phyloP scores from a whole-genome alignment of 2,329 filamentous ascomycete species.

The Botrytis porri region DNA sequence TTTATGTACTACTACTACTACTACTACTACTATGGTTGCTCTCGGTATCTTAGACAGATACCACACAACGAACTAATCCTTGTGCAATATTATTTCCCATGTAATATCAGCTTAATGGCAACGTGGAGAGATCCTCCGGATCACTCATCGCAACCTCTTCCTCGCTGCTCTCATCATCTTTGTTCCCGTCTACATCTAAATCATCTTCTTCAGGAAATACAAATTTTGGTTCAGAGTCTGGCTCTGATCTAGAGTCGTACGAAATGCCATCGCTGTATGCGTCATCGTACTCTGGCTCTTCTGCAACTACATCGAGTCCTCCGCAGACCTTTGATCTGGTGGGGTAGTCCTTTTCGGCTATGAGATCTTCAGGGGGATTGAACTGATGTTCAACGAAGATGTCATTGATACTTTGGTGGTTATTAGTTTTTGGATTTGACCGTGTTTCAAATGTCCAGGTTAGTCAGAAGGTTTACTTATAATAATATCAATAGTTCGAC shows the following conservation, averaged over 20 bases:
- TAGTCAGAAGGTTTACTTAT: too few species aligned
- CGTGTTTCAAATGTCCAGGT: too few species aligned
- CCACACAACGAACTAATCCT: background rate
- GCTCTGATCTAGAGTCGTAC: background rate
- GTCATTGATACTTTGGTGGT: too few species aligned
- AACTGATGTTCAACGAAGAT: too few species aligned
- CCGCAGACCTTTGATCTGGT: background rate
- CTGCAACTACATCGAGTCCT: background rate
- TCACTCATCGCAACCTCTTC: background rate
- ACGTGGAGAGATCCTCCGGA: background rate
- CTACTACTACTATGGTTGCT: conserved; percentile 9
- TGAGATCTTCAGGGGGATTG: too few species aligned
- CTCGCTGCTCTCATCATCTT: background rate
- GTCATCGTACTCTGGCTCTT: background rate
- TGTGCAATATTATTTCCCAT: background rate
- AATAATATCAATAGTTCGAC: too few species aligned
- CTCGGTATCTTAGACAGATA: conserved; percentile 2
- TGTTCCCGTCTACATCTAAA: background rate
- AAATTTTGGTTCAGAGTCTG: background rate
- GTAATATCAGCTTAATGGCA: background rate
- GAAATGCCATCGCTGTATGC: background rate
- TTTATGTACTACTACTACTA: conserved; percentile 16
- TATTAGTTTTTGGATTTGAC: too few species aligned
- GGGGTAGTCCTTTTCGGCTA: too few species aligned
- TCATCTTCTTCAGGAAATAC: background rate